Evolutionary conservation across 306 rosid genomes (phyloP), one percentile per base, ranked within the genome.

Genomic region (Prinsepia uniflora): DNA sequence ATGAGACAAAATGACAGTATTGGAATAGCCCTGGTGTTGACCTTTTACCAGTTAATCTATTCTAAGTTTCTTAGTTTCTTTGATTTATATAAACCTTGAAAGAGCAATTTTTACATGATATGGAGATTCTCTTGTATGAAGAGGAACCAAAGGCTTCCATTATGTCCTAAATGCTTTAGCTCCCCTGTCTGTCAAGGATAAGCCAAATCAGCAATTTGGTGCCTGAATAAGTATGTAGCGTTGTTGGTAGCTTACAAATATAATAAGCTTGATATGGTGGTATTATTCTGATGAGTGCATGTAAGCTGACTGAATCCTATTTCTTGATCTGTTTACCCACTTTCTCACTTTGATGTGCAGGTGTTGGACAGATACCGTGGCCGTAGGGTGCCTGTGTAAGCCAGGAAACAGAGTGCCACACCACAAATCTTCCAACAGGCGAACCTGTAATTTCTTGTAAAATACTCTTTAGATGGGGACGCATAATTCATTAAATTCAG

Each of bases 381-480:
- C 30, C 88, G 81, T 76, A 85, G 99, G 64, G 89, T 94, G 72
- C 99, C 99, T 2, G 99, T 94, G 73, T 94, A 81, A 88, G 67
- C 42, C 66, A 46, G 66, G 48, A 81, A 66, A 34, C 24, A 20
- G 64, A 76, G 78, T 77, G 60, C 60, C 53, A 50, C 71, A 76
- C 60, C 53, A 50, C 71, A 75, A 63, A 64, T 78, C 72, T 10
- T 72, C 70, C 52, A 63, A 79, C 57, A 47, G 74, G 69, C 56
- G 67, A 84, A 67, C 61, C 80, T 72, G 84, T 81, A 74, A 80
- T 86, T 81, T 72, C 70, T 79, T 83, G 87, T 81, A 84, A 81
- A 71, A 63, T 77, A 76, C 75, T 24, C 14, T 74, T 49, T 75
- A 49, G 81, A 75, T 75, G 70, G 84, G 68, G 65, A 60, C 34